Conservation (phyloP, 257 asterid genomes). For the Rubia yunnanensis region DNA sequence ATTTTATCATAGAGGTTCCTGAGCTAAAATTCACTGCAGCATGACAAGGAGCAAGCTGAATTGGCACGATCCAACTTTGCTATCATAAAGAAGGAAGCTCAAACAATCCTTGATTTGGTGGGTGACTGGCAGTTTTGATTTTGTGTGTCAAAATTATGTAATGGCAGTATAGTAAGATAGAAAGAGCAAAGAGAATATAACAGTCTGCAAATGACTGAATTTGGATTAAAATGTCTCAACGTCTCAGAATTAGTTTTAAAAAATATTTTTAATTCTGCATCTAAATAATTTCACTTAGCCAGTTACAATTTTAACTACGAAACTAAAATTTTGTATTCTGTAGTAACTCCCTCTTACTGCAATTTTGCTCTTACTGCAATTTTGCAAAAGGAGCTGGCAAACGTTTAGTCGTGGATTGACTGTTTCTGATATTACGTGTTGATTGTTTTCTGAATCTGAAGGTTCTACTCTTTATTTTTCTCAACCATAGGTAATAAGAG, state of each 20-base stretch:
- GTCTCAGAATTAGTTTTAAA: not conserved
- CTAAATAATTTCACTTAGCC: not conserved
- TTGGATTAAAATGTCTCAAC: not conserved
- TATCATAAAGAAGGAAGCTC: constrained; percentile 75
- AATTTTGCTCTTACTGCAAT: not conserved
- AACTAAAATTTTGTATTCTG: not conserved
- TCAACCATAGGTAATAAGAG: constrained; percentile 59
- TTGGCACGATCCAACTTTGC: constrained; percentile 65
- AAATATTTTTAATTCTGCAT: not conserved
- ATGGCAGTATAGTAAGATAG: not conserved
- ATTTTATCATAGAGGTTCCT: not conserved
- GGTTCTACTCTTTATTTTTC: not conserved
- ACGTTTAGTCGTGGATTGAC: not conserved
- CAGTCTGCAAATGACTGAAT: not conserved
- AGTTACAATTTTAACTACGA: not conserved
- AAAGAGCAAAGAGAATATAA: not conserved
- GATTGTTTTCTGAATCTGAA: constrained; percentile 7
- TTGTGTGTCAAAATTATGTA: not conserved
- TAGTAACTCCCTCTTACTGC: not conserved
- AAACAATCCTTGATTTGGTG: constrained; percentile 75
- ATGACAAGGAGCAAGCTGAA: constrained; percentile 85
- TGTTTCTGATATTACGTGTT: not conserved
- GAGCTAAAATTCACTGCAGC: constrained; percentile 27
- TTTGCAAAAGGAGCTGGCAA: not conserved
- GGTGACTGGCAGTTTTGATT: constrained; percentile 19